Evolutionary conservation across 2,329 filamentous ascomycete genomes (phyloP).

Genomic region (Cyphellophora europaea): DNA sequence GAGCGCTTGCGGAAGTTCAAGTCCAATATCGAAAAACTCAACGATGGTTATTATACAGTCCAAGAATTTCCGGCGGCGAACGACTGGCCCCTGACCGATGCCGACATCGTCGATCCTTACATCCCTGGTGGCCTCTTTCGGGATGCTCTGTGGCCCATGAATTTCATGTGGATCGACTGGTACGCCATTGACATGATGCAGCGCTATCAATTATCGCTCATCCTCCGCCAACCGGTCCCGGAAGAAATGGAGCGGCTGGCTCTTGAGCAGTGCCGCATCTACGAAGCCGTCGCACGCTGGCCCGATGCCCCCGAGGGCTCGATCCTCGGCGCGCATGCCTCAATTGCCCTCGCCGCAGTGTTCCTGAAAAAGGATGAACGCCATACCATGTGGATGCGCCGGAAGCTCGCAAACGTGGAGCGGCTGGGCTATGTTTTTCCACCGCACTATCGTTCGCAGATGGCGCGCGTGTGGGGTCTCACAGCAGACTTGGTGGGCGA

Average conservation of each 20-base stretch:
- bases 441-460: slow-evolving; percentile 59
- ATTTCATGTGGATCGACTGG: slow-evolving; percentile 67
- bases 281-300: slow-evolving; percentile 68
- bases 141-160: slow-evolving; percentile 64
- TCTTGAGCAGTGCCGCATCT: slow-evolving; percentile 64
- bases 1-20: slow-evolving; percentile 31
- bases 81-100: slow-evolving; percentile 38
- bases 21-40: slow-evolving; percentile 52
- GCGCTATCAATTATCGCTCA: slow-evolving; percentile 58
- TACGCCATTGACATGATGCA: slow-evolving; percentile 74
- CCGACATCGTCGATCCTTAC: slow-evolving; percentile 68
- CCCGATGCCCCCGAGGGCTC: slow-evolving; percentile 60
- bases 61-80: slow-evolving; percentile 49
- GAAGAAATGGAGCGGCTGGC: slow-evolving; percentile 54
- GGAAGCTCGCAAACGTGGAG: slow-evolving; percentile 71
- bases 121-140: slow-evolving; percentile 59
- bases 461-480: slow-evolving; percentile 60
- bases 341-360: slow-evolving; percentile 64
- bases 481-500: slow-evolving; percentile 33
- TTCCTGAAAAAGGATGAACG: slow-evolving; percentile 68
- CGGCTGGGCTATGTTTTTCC: slow-evolving; percentile 73
- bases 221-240: slow-evolving; percentile 40
- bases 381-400: slow-evolving; percentile 69
- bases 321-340: slow-evolving; percentile 64
- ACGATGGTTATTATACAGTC: slow-evolving; percentile 53